Conservation (phyloP, 306 rosid genomes). For the Quercus ilex region DNA sequence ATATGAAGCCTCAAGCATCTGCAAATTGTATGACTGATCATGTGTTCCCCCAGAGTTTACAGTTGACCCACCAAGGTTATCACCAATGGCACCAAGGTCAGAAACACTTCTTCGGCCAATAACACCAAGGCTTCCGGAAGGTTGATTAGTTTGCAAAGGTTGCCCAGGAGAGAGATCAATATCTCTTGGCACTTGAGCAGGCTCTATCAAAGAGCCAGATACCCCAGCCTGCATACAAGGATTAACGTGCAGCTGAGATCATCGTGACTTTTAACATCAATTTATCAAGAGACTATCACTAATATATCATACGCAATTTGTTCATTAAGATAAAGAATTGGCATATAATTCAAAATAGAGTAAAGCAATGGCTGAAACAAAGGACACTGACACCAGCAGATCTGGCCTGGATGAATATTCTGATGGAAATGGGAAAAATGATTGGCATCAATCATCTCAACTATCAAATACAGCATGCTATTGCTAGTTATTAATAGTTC, state of each 20-base stretch:
- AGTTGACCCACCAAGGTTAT: constrained; percentile 57
- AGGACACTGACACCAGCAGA: neutral
- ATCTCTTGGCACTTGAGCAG: constrained; percentile 66
- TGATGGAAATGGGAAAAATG: neutral
- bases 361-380: neutral
- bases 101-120: constrained; percentile 94
- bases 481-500: neutral
- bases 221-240: constrained; percentile 55
- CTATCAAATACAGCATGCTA: neutral
- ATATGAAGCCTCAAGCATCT: constrained; percentile 88
- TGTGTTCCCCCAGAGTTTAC: constrained; percentile 63
- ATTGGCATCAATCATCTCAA: neutral
- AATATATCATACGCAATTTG: neutral
- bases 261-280: neutral
- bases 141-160: constrained; percentile 77
- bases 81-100: constrained; percentile 89
- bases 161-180: constrained; percentile 87
- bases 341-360: neutral
- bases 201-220: constrained; percentile 68
- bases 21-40: constrained; percentile 68
- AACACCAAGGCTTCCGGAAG: constrained; percentile 80
- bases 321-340: neutral
- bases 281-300: neutral
- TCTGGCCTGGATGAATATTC: neutral
- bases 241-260: constrained; percentile 14